Conservation (phyloP, 2,329 filamentous ascomycete species). For the Dactylonectria estremocensis region DNA sequence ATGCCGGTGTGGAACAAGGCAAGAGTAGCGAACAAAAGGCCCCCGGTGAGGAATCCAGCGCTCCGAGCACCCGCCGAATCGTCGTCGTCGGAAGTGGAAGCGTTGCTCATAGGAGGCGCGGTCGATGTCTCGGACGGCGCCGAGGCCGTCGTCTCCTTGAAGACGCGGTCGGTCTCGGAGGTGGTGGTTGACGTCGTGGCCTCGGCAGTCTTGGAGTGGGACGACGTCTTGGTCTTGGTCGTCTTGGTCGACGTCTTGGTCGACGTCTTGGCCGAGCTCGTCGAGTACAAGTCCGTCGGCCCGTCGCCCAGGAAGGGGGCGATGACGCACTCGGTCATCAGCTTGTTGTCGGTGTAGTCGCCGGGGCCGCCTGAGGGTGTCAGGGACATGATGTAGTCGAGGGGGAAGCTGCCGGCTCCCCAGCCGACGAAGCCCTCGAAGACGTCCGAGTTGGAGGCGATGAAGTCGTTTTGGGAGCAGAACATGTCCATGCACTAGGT, state of each 20-base stretch:
- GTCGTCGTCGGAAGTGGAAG: slow-evolving; percentile 11
- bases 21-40: slow-evolving; percentile 15
- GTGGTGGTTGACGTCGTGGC: background rate
- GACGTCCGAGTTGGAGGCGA: slow-evolving; percentile 63
- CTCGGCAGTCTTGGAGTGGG: slow-evolving; percentile 10
- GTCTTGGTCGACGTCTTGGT: slow-evolving; percentile 10
- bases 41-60: slow-evolving; percentile 1
- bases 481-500: slow-evolving; percentile 59
- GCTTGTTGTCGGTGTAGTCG: slow-evolving; percentile 55
- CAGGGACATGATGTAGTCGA: slow-evolving; percentile 60
- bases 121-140: slow-evolving; percentile 1
- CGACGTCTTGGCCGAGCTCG: too few species aligned
- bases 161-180: slow-evolving; percentile 25
- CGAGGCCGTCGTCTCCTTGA: slow-evolving; percentile 26
- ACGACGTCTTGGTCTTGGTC: background rate
- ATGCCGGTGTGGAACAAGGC: slow-evolving; percentile 9
- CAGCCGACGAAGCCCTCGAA: slow-evolving; percentile 63
- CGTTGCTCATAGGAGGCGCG: slow-evolving; percentile 1
- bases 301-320: slow-evolving; percentile 50
- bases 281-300: background rate
- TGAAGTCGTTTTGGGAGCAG: slow-evolving; percentile 63
- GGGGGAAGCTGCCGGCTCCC: slow-evolving; percentile 62
- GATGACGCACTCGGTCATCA: slow-evolving; percentile 62
- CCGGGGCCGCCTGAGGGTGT: slow-evolving; percentile 53
- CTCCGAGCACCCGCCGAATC: slow-evolving; percentile 17